phyloP scores from a whole-genome alignment of 306 rosid species.

The Cucumis sativus region DNA sequence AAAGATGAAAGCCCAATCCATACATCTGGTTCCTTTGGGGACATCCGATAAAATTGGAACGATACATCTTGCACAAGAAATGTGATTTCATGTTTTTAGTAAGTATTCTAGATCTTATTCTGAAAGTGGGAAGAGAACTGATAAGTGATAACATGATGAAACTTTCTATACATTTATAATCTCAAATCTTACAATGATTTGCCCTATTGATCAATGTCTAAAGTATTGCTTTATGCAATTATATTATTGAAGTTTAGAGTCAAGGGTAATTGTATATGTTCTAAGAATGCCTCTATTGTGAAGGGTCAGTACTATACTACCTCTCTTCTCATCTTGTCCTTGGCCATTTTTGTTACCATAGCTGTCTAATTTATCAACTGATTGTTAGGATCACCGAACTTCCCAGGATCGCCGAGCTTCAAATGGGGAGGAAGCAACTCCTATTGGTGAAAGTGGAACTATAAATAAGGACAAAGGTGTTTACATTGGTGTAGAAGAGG shows the following conservation, averaged over 20 bases:
- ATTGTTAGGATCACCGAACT: conserved; percentile 23
- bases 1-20: not conserved
- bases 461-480: conserved; percentile 32
- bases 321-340: not conserved
- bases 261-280: not conserved
- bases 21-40: not conserved
- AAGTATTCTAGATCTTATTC: not conserved
- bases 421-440: conserved; percentile 10
- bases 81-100: not conserved
- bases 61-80: not conserved
- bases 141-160: not conserved
- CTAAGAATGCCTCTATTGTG: not conserved
- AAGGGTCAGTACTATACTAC: not conserved
- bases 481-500: conserved; percentile 56
- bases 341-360: not conserved
- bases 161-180: not conserved
- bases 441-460: conserved; percentile 10
- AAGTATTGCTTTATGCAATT: not conserved
- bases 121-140: not conserved
- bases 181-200: not conserved
- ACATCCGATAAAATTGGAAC: too few species aligned
- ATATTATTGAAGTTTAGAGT: not conserved
- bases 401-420: conserved; percentile 19
- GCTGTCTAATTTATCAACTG: conserved; percentile 11
- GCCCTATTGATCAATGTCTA: not conserved